A percentile compares a stretch with the other conserved stretches of the same genome.
phyloP scores from a whole-genome alignment of 2,329 filamentous ascomycete genomes.

The Claviceps citrina region DNA sequence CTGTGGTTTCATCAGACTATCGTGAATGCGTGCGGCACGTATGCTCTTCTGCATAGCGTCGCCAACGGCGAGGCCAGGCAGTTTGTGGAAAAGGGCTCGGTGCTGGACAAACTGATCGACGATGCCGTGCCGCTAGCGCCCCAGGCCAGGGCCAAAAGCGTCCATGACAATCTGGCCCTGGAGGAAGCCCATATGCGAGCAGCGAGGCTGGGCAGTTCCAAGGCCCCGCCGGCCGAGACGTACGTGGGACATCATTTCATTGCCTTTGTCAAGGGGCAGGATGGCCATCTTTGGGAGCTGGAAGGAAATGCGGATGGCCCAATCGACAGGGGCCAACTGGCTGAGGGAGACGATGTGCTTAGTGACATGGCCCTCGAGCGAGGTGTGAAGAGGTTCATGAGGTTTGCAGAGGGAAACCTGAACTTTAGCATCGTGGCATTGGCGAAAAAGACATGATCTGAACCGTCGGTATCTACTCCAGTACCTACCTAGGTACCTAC shows the following conservation, averaged over 20 bases:
- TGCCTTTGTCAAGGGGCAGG: slow-evolving; percentile 56
- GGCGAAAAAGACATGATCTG: slow-evolving; percentile 9
- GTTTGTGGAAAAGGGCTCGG: slow-evolving; percentile 37
- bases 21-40: slow-evolving; percentile 65
- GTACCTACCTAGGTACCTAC: too few species aligned
- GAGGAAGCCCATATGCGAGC: slow-evolving; percentile 60
- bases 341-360: slow-evolving; percentile 43
- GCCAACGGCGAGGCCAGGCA: slow-evolving; percentile 49
- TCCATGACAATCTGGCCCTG: slow-evolving; percentile 55
- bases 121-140: slow-evolving; percentile 48
- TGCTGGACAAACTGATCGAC: slow-evolving; percentile 42
- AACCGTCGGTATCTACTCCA: too few species aligned
- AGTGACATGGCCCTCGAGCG: slow-evolving; percentile 53
- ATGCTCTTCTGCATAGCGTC: slow-evolving; percentile 58
- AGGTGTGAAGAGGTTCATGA: slow-evolving; percentile 32
- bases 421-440: slow-evolving; percentile 26
- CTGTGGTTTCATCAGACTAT: slow-evolving; percentile 82
- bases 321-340: slow-evolving; percentile 45
- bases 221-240: slow-evolving; percentile 44
- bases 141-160: slow-evolving; percentile 44
- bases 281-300: slow-evolving; percentile 59
- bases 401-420: slow-evolving; percentile 18
- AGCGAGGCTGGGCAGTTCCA: slow-evolving; percentile 51
- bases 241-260: slow-evolving; percentile 62
- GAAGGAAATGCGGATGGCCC: slow-evolving; percentile 63